Percentiles rank a stretch among this genome's conserved stretches.
These are phyloP conservation scores for Leptomonas seymouri DNA, from an alignment of 208 protist species.

Conservation along the genomic window DNA sequence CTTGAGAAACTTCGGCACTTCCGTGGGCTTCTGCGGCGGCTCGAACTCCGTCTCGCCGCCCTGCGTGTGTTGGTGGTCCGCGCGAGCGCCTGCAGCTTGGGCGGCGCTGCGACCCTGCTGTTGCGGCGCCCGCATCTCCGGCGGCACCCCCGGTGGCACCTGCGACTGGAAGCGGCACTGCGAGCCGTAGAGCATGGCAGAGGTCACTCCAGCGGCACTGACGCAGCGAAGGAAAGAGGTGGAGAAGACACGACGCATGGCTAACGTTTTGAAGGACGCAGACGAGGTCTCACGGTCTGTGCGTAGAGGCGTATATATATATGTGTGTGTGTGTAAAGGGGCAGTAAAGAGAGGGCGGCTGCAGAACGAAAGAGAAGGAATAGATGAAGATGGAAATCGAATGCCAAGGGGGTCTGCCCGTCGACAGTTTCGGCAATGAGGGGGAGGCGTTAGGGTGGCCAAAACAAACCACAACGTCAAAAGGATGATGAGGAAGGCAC, in stretches of 20 bases:
- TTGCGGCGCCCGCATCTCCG: slow-evolving; percentile 32
- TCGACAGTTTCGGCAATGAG: too few relatives aligned
- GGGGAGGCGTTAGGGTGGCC: too few relatives aligned
- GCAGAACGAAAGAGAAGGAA: too few relatives aligned
- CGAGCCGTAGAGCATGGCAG: slow-evolving; percentile 9
- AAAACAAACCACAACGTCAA: too few relatives aligned
- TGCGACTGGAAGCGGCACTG: slow-evolving; percentile 33
- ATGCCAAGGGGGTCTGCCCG: too few relatives aligned
- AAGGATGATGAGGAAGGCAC: too few relatives aligned
- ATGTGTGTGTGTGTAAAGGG: too few relatives aligned
- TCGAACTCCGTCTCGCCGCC: slow-evolving; percentile 40
- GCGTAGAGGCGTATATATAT: too few relatives aligned
- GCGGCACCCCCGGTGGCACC: slow-evolving; percentile 37
- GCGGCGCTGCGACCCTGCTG: neutral
- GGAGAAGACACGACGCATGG: slow-evolving; percentile 34
- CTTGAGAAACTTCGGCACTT: slow-evolving; percentile 74
- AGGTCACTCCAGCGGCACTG: slow-evolving; percentile 9
- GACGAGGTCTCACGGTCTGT: too few relatives aligned
- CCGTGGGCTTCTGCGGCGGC: slow-evolving; percentile 67
- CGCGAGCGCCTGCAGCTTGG: neutral
- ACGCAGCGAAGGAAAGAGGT: slow-evolving; percentile 21
- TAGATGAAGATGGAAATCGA: too few relatives aligned
- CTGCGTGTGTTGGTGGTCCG: slow-evolving; percentile 10
- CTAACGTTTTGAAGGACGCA: neutral
- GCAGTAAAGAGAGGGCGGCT: too few relatives aligned